phyloP scores from a whole-genome alignment of 2,329 filamentous ascomycete species.

The Onygenales sp. region DNA sequence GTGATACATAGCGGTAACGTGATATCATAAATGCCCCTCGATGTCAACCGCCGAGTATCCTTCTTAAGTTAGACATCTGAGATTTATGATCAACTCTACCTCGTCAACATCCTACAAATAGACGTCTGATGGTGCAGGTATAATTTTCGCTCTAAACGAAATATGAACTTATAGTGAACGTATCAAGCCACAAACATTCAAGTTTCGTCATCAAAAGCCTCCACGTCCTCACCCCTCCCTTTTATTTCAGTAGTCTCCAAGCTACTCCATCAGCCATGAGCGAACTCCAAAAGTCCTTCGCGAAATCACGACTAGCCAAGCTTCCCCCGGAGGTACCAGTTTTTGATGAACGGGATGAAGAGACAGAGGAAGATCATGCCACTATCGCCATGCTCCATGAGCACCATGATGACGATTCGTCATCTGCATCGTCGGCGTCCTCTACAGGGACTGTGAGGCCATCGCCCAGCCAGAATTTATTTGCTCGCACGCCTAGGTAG shows the following conservation, averaged over 20 bases:
- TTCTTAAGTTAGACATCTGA: too few relatives aligned
- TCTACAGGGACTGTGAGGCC: constrained; percentile 89
- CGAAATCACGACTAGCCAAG: constrained; percentile 61
- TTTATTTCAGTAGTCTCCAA: background rate
- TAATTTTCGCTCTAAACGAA: background rate
- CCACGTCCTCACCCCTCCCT: background rate
- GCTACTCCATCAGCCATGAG: constrained; percentile 50
- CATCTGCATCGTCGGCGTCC: constrained; percentile 71
- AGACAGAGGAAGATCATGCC: constrained; percentile 22
- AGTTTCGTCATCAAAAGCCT: too few relatives aligned
- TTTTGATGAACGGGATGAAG: constrained; percentile 31
- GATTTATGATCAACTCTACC: background rate
- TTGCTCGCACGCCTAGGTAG: constrained; percentile 61
- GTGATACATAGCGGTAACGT: background rate
- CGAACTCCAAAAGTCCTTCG: constrained; percentile 69
- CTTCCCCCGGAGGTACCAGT: constrained; percentile 47
- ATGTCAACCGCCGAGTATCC: background rate
- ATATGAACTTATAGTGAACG: background rate
- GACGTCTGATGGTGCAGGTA: too few relatives aligned
- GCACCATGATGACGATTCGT: constrained; percentile 54
- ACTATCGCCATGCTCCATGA: constrained; percentile 16
- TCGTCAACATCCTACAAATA: background rate
- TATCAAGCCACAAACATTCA: too few relatives aligned
- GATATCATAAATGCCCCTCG: background rate
- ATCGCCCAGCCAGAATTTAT: constrained; percentile 61